Percentiles rank a stretch among this genome's conserved stretches.
Conservation (phyloP, 164 flowering plant genomes). For the Vitis cinerea region DNA sequence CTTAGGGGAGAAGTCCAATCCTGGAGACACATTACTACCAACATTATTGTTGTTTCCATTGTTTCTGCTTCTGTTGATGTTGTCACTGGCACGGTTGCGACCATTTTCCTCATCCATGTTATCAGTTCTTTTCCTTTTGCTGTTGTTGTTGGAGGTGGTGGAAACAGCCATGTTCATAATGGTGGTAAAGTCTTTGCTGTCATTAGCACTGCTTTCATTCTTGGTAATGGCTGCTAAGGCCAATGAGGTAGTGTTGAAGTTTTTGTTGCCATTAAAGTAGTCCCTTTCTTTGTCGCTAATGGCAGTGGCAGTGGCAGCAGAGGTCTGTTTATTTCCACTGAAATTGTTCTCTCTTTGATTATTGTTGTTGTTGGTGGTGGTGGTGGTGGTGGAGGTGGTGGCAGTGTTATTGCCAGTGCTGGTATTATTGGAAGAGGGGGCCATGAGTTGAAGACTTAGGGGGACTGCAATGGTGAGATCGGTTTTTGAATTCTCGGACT, state of each 20-base stretch:
- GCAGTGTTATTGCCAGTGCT: background rate
- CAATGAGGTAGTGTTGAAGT: too few relatives aligned
- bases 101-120: background rate
- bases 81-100: background rate
- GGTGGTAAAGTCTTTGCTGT: too few relatives aligned
- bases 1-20: slow-evolving; percentile 38
- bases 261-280: too few relatives aligned
- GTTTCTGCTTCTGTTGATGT: slow-evolving; percentile 5
- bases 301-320: too few relatives aligned
- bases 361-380: background rate
- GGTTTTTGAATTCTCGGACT: slow-evolving; percentile 15
- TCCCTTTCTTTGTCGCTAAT: too few relatives aligned
- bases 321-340: too few relatives aligned
- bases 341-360: background rate
- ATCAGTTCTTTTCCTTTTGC: background rate
- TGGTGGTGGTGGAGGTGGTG: slow-evolving; percentile 5
- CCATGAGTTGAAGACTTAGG: slow-evolving; percentile 25
- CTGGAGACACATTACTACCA: slow-evolving; percentile 8
- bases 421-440: background rate
- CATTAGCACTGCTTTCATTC: too few relatives aligned
- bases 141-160: background rate
- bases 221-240: too few relatives aligned
- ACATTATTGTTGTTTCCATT: background rate
- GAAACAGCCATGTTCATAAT: background rate
- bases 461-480: slow-evolving; percentile 20